Evolutionary conservation across 2,329 filamentous ascomycete genomes (phyloP).

Genomic region (Trichoderma sp.): DNA sequence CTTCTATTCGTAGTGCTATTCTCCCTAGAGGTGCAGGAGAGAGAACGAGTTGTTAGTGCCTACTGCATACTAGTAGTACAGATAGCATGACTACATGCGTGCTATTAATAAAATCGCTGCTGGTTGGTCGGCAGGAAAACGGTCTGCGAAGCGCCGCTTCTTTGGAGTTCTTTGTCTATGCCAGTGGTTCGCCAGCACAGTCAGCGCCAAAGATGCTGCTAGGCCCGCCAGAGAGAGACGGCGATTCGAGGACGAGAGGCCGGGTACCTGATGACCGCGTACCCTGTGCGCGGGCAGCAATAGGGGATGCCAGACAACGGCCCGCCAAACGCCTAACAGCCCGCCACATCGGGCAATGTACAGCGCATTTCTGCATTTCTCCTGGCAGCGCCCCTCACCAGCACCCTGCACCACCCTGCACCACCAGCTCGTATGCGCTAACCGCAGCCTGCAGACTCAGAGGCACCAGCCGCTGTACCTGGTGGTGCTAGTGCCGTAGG

Average conservation of each 20-base stretch:
- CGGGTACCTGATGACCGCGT: neutral
- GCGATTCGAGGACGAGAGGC: neutral
- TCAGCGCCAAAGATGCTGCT: constrained; percentile 9
- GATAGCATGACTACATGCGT: neutral
- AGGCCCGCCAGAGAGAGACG: neutral
- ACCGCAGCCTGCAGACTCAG: neutral
- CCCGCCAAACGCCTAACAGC: constrained; percentile 9
- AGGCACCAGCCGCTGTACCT: neutral
- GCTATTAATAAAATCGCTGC: constrained; percentile 13
- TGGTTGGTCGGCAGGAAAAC: constrained; percentile 1
- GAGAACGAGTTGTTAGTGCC: neutral
- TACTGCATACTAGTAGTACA: no score
- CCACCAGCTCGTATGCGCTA: neutral
- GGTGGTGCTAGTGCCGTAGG: neutral
- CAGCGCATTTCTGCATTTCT: neutral
- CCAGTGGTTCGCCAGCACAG: neutral
- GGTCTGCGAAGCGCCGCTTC: neutral
- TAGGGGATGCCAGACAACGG: constrained; percentile 2
- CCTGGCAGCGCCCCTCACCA: neutral
- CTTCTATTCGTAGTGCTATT: no score
- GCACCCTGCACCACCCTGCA: neutral
- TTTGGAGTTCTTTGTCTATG: neutral
- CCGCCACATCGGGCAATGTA: neutral
- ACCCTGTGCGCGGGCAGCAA: neutral
- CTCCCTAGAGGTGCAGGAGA: neutral